Base-by-base conservation (phyloP, 2,329 filamentous ascomycete species). In the Hypoxylon rubiginosum region DNA sequence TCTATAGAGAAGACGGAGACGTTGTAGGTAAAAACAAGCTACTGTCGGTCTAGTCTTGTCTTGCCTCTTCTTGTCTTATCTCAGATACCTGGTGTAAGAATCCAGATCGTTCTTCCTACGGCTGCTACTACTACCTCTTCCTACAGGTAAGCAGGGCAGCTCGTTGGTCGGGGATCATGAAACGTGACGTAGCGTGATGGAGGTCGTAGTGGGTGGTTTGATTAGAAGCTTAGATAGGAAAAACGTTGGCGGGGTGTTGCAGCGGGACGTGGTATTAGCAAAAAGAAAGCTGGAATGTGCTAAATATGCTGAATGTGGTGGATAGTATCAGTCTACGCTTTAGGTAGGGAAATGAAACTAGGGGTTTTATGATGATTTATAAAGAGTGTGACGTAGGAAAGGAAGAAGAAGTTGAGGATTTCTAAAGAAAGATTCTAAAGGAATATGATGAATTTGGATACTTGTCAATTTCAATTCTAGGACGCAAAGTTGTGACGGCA, bases 111-210 rank as follows among this genome's bases (percentile, higher is more conserved):
- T 34, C 52, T 51, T 48, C 21, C 19, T 48, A 26, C 21, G 11
- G 7, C 19, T 26, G 2, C 11, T 5, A 51, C 52, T 54, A 64
- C 56, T 60, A 54, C 53, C 52, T 58, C 52, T 51, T n/a, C n/a
- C n/a, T n/a, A n/a, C n/a, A n/a, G n/a, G n/a, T 43, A 48, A 53
- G 24, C 45, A 54, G 32, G 32, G 46, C 26, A 43, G 46, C 21
- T 10, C 8, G 49, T 51, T 48, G 41, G 43, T 39, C 46, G 32
- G 58, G 36, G 57, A 62, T 54, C 58, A 61, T 64, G 54, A 67
- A 67, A 67, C 58, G 65, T 68, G 65, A 68, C 65, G 65, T 68
- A 68, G 53, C 34, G 54, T 62, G 58, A 57, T 50, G 30, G 39
- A 17, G 8, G 26, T 49, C 2, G 17, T 59, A 26, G 55, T 45